A percentile compares a stretch with the other conserved stretches of the same genome.
These are phyloP conservation scores for Rhodotorula graminis DNA, from an alignment of 768 basidiomycete species.

Conservation along the genomic window DNA sequence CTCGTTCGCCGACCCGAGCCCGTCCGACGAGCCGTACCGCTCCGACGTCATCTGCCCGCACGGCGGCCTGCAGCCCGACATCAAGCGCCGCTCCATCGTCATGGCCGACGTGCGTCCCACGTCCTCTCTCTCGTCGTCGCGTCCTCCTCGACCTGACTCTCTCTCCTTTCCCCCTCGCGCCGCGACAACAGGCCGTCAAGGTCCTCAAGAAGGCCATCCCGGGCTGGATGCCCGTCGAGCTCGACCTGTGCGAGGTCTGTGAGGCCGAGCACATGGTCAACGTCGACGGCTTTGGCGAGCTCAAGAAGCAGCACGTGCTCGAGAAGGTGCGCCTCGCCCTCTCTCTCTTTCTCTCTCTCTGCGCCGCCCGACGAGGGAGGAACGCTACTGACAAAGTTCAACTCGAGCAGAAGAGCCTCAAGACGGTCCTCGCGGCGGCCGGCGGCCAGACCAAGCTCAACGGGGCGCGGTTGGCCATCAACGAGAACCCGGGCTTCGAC, in stretches of 20 bases:
- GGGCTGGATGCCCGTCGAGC: conserved; percentile 58
- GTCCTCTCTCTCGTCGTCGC: too few relatives aligned
- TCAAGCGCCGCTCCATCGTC: conserved; percentile 59
- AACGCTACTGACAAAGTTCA: too few relatives aligned
- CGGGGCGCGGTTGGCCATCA: background rate
- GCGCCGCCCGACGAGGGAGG: too few relatives aligned
- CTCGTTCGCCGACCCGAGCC: conserved; percentile 59
- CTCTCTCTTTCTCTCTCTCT: background rate
- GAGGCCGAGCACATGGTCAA: conserved; percentile 56
- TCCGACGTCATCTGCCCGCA: conserved; percentile 70
- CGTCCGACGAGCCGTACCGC: conserved; percentile 58
- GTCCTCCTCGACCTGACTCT: too few relatives aligned
- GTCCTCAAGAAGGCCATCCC: conserved; percentile 62
- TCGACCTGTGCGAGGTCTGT: conserved; percentile 63
- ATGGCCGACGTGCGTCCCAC: background rate
- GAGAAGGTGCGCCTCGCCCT: conserved; percentile 23
- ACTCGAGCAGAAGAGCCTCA: conserved; percentile 11
- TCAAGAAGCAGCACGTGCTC: background rate
- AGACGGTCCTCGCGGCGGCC: background rate
- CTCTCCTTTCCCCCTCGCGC: too few relatives aligned
- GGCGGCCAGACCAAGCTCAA: background rate
- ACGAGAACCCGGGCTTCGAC: background rate
- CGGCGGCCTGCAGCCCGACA: conserved; percentile 57
- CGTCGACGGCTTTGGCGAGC: conserved; percentile 45
- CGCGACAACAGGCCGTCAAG: conserved; percentile 30